These are phyloP conservation scores for Coniochaeta ligniaria DNA, from an alignment of 2,329 filamentous ascomycete species.

Conservation along the genomic window DNA sequence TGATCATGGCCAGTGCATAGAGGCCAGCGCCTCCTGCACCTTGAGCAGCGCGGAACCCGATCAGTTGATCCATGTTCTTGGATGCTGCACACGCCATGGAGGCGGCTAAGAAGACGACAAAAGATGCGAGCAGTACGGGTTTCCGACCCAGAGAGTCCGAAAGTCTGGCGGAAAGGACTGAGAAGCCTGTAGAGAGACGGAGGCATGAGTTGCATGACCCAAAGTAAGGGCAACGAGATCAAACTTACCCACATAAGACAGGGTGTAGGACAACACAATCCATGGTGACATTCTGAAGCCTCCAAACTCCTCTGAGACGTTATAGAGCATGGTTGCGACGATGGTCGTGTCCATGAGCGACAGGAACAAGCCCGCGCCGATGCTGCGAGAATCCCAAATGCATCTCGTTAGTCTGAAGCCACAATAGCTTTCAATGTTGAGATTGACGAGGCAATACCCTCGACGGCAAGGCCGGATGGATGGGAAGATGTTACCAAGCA, in stretches of 20 bases:
- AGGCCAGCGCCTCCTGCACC: constrained; percentile 15
- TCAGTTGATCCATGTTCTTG: constrained; percentile 12
- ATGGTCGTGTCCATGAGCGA: constrained; percentile 7
- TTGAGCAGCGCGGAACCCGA: constrained; percentile 13
- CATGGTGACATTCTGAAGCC: constrained; percentile 4
- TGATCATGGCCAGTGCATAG: constrained; percentile 13
- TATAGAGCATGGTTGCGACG: constrained; percentile 5
- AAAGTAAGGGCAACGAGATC: not conserved
- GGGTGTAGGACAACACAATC: constrained; percentile 5
- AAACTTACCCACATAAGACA: constrained; percentile 5
- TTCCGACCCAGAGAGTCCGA: constrained; percentile 11
- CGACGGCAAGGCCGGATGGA: not conserved
- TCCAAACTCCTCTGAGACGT: constrained; percentile 4
- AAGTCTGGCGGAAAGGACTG: constrained; percentile 10
- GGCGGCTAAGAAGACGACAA: constrained; percentile 10
- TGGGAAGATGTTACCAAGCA: not conserved
- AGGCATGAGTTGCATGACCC: not conserved
- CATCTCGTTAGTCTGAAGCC: not conserved
- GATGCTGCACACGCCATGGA: constrained; percentile 11
- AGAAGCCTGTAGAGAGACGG: constrained; percentile 8
- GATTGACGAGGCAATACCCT: not conserved
- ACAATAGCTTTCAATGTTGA: not conserved
- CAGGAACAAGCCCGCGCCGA: constrained; percentile 4
- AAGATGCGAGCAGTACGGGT: constrained; percentile 6
- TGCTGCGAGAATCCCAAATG: not conserved